Conservation (phyloP, 148 eudicot genomes). For the Fagopyrum esculentum region DNA sequence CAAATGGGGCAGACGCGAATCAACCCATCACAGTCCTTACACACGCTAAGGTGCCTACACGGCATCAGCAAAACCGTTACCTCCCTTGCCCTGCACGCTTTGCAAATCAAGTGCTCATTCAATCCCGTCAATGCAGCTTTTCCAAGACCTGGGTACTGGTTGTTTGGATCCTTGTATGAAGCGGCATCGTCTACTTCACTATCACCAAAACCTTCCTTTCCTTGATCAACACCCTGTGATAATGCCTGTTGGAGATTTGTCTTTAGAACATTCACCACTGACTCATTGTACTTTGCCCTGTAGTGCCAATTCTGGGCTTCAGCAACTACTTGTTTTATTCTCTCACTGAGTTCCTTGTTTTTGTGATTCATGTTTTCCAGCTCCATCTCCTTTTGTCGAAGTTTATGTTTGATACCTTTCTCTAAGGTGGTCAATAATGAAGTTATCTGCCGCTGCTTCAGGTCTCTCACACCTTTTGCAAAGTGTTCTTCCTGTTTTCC, state of each 20-base stretch:
- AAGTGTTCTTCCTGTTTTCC: constrained; percentile 62
- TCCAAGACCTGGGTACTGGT: constrained; percentile 25
- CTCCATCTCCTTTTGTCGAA: constrained; percentile 62
- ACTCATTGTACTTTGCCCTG: constrained; percentile 82
- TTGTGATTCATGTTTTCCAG: constrained; percentile 67
- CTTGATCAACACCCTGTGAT: constrained; percentile 51
- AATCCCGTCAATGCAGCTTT: constrained; percentile 21
- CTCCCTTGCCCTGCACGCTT: constrained; percentile 48
- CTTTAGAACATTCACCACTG: constrained; percentile 54
- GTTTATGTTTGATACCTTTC: constrained; percentile 53
- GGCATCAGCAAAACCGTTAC: constrained; percentile 66
- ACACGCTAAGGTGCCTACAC: constrained; percentile 69
- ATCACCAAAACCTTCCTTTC: constrained; percentile 86
- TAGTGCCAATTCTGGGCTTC: constrained; percentile 84
- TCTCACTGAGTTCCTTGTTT: constrained; percentile 63
- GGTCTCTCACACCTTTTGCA: constrained; percentile 58
- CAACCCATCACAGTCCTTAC: constrained; percentile 58
- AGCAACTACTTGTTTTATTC: constrained; percentile 60
- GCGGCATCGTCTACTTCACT: constrained; percentile 77
- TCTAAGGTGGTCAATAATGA: constrained; percentile 56
- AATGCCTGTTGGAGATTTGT: constrained; percentile 49
- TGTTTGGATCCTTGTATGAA: constrained; percentile 50
- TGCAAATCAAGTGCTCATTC: constrained; percentile 45
- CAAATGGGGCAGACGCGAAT: constrained; percentile 60
- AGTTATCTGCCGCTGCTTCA: constrained; percentile 66